Base-by-base conservation (phyloP, 192 early-diverging fungal genomes). In the Piromyces finnis region DNA sequence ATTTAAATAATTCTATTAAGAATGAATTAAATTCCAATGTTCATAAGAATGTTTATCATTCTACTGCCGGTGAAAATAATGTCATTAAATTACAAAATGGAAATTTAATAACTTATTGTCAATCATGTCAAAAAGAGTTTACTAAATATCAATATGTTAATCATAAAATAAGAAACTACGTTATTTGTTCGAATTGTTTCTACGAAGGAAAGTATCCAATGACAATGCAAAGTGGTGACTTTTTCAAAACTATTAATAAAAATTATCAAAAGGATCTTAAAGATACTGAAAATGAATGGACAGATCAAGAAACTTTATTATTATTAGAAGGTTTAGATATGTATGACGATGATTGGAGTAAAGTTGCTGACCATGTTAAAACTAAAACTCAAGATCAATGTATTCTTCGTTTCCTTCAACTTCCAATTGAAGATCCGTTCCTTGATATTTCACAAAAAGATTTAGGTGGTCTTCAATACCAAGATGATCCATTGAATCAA, bases 291-390 rank as follows among this genome's bases (percentile, higher is more conserved):
- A 78, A 84, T 26, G 86, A 88, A 68, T 99, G 97, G 97, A 91
- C 87, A 9, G 92, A 96, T 77, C 90, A 94, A 84, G 97, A 99
- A 83, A 92, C 89, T 16, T 85, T 97, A 29, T 84, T 94, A 30
- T 84, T 99, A 39, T 85, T 99, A 32, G 97, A 99, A 87, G 97
- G 91, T 3, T 84, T 99, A 27, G 97, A 99, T 83, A 87, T 95
- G 87, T 97, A 89, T 86, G 94, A 97, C 78, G 94, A 97, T 77
- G 95, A 98, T 83, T 99, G 97, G 97, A 88, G 90, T 79, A 89
- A 91, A 68, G 91, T 99, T 39, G 90, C 96, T 22, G 95, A 95
- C 77, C 95, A 97, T 80, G 95, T 99, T 7, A 95, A 95, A 0
- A 95, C 95, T 17, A 87, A 93, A 35, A 92, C 92, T 5, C 92